Base-by-base conservation (phyloP, 2,329 filamentous ascomycete species). In the Neospermospora avenae region DNA sequence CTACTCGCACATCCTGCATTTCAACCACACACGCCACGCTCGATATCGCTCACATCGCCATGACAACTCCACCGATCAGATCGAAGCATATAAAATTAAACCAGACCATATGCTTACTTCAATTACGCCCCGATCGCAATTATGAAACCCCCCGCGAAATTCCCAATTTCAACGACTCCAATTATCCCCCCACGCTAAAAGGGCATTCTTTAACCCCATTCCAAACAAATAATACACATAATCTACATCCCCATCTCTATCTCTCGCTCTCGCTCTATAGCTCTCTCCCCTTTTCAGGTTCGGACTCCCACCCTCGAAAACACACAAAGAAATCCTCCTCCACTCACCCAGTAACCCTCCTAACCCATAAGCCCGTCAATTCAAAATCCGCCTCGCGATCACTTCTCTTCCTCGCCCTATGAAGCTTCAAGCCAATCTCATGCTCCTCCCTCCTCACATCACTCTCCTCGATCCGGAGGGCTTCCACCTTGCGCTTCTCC, bases 371-470 rank as follows among this genome's bases (percentile, higher is more conserved):
- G 31, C 83, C 83, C 0, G 86, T 87, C 11, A 84, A 84, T 69
- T 90, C 86, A 68, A 80, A 88, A 35, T 80, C 78, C 2, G 80
- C 81, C 55, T 88, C 82, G 64, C 87, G 83, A 68, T 93, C 89
- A 67, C 86, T 80, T 51, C 90, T 82, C 77, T 91, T 93, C 75
- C 89, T 88, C 10, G 88, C 87, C 22, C 88, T 79, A 71, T 90
- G 84, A 57, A 95, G 77, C 73, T 86, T 87, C 68, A 95, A 76
- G 1, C 90, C 90, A 44, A 93, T 76, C 58, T 95, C 89, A 70
- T 93, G 88, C 74, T 92, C 88, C 73, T 93, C 86, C 64, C 85
- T 81, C 73, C 85, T 83, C 25, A 95, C 84, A 63, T 92, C 89
- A 3, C 86, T 83, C 37, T 93, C 79, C 72, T 93, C 88, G 54